phyloP scores from a whole-genome alignment of 305 asterid genomes.

The Rubia tinctorum region DNA sequence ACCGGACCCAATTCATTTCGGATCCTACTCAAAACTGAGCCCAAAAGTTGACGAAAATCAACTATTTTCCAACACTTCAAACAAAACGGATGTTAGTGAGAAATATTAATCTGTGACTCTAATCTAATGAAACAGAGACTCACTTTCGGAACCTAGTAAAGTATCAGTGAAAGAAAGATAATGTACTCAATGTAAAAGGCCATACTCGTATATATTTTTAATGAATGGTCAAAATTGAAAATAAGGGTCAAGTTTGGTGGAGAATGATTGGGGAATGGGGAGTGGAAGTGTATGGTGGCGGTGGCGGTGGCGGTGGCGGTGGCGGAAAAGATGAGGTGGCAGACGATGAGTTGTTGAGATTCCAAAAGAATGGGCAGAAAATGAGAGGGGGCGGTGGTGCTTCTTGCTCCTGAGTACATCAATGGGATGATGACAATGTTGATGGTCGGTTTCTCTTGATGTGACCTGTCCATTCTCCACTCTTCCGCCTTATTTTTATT shows the following conservation, averaged over 20 bases:
- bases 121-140: background rate
- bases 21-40: no score
- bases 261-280: background rate
- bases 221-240: no score
- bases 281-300: background rate
- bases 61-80: no score
- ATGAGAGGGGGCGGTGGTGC: slow-evolving; percentile 35
- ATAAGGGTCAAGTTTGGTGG: background rate
- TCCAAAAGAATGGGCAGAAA: slow-evolving; percentile 12
- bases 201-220: no score
- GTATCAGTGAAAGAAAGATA: background rate
- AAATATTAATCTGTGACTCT: background rate
- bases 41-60: no score
- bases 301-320: no score
- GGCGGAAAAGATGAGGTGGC: slow-evolving; percentile 24
- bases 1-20: no score
- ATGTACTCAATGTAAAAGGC: background rate
- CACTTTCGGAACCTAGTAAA: background rate
- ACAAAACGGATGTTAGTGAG: no score
- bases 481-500: no score
- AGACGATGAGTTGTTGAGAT: slow-evolving; percentile 22
- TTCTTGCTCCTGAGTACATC: background rate
- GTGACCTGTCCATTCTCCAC: slow-evolving; percentile 8
- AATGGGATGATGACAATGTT: background rate
- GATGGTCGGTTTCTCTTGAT: slow-evolving; percentile 41